Evolutionary conservation across 1,139 yeast genomes (phyloP), one percentile per base, ranked within the genome.

Genomic region (Candida tropicalis): DNA sequence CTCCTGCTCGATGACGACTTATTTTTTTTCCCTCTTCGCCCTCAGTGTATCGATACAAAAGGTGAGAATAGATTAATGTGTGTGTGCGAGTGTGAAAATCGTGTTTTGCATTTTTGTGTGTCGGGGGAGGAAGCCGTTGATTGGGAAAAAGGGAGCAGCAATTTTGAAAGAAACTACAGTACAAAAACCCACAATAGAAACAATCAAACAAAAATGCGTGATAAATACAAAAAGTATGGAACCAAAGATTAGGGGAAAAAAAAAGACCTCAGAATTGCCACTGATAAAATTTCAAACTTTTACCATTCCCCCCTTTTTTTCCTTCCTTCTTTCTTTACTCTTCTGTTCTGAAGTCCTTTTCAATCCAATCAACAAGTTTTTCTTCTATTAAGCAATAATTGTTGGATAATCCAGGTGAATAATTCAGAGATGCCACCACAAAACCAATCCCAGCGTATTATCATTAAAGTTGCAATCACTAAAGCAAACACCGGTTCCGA

Each of bases 401-500:
- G 18, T 38, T 12, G 22, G 8, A 3, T n/a, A 13, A 10, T 22
- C 11, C 10, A 16, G 24, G 13, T 18, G 12, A 13, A 33, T 41
- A 35, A 38, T 32, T 18, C 34, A 39, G 10, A 8, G 13, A 36
- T 36, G 39, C 11, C 17, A 17, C 33, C 39, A 11, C 39, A 36
- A 18, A 12, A 28, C 23, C 40, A 37, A 22, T 27, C 40, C 24
- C 47, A 40, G 33, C 40, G 28, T 33, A 37, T 56, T 28, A 49
- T 50, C 13, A 41, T 55, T 20, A 55, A 49, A 36, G 40, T 50
- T 8, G 46, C 49, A 9, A 42, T 47, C 26, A 46, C 46, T 34
- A 48, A 42, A 41, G 24, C 43, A 11, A 25, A 17, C 15, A n/a
- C 27, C 5, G 22, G 34, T 32, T 31, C 39, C 8, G 28, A 28